Base-by-base conservation (phyloP, 2,329 filamentous ascomycete genomes). In the Venturia pyrina region DNA sequence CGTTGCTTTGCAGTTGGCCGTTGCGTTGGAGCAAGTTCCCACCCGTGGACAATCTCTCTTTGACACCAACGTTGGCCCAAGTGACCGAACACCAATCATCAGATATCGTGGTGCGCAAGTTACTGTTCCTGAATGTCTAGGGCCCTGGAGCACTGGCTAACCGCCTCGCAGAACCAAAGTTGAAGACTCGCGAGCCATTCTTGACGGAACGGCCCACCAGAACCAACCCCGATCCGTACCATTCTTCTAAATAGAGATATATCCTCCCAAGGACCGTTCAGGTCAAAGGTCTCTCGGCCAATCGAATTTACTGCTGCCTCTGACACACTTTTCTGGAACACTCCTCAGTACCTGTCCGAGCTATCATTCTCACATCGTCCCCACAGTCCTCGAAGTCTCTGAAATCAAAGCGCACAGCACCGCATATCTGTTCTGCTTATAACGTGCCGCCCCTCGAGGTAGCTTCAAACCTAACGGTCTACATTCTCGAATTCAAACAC, bases 151-250 rank as follows among this genome's bases (percentile, higher is more conserved):
- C 53, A 3, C 28, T 37, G 53, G 53, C 53, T 59, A 59, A 59
- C 53, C 53, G 37, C 17, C 28, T 37, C 32, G 28, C 28, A 59
- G 53, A 19, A 59, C 53, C 53, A 59, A 59, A 59, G 28, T n/a
- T 37, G 53, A 19, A 37, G 3, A 19, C 24, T 13, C 28, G 11
- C 28, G 17, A 59, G 53, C 53, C 19, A 59, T 37, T n/a, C 5
- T 37, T 59, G 10, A 53, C 53, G 53, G 53, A n/a, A 59, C 53
- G 53, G 32, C 53, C 53, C 53, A 59, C 32, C 53, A 59, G 53
- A 4, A n/a, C 21, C 53, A 37, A 15, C n/a, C 28, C 28, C 15
- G 32, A 15, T 59, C 3, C 19, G 53, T 32, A 59, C 32, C 32
- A 37, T 34, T 59, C 32, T 59, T 19, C 17, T 37, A 6, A 32